Evolutionary conservation across 768 basidiomycete genomes (phyloP), one percentile per base, ranked within the genome.

Genomic region (Boletus reticulatus): DNA sequence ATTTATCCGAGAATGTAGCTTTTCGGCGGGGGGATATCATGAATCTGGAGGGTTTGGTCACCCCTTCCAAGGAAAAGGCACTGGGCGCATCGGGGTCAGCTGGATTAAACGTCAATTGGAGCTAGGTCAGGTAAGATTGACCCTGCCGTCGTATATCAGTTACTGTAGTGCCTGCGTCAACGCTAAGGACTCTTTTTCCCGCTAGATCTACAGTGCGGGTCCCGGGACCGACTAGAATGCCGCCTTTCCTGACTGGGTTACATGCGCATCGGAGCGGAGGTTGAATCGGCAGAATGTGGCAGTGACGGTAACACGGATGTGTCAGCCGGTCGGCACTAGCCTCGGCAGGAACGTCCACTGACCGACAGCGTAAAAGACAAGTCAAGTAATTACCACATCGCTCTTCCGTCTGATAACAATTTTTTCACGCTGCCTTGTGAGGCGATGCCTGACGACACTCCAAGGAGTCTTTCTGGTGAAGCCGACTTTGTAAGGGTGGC

Each of bases 401-500:
- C 8, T 29, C 29, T 9, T 14, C 34, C 12, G 19, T 48, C 45
- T 56, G 41, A 50, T 19, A 78, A 38, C 34, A 36, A 13, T 5
- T 14, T 36, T 14, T n/a, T 39, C 6, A 39, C 14, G 8, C 17
- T 19, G 17, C 38, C n/a, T 17, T 17, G 29, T 20, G 11, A 11
- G 29, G 58, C 61, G 62, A 85, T 87, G 84, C 76, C 79, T 39
- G 75, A 76, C 65, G 73, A 72, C 60, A 76, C 71, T 65, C 73
- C 75, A 42, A 86, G 87, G 61, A 89, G 87, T 65, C 70, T 82
- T 14, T 89, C 87, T 29, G 78, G 75, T 52, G 85, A 87, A 51
- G 54, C 79, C 58, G 87, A 88, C 66, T 78, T 81, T 5, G 69
- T 70, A 52, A 38, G 71, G 52, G 24, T 38, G 48, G 49, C 50